Evolutionary conservation across 2,329 filamentous ascomycete genomes (phyloP).

Genomic region (Trichoderma sp.): DNA sequence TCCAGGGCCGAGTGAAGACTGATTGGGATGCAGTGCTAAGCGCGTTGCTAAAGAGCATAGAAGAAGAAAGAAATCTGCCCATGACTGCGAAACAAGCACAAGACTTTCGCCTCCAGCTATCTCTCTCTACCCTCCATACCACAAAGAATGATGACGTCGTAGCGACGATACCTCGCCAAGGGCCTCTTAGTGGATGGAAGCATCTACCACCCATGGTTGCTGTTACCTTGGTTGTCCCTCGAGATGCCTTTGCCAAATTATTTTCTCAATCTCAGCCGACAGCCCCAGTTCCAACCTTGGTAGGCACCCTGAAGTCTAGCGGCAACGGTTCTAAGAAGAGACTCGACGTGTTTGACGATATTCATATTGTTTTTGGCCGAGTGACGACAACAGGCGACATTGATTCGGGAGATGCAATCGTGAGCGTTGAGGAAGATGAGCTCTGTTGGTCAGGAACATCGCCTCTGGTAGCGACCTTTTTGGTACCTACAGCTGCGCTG

Average conservation of each 20-base stretch:
- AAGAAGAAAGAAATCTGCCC: slow-evolving; percentile 30
- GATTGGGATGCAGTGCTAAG: slow-evolving; percentile 35
- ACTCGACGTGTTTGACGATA: slow-evolving; percentile 38
- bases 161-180: slow-evolving; percentile 22
- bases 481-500: slow-evolving; percentile 36
- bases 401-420: slow-evolving; percentile 31
- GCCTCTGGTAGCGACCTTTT: slow-evolving; percentile 42
- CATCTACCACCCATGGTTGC: slow-evolving; percentile 36
- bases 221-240: slow-evolving; percentile 38
- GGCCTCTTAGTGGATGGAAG: slow-evolving; percentile 38
- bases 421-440: slow-evolving; percentile 35
- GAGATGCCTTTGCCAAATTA: slow-evolving; percentile 28
- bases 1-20: slow-evolving; percentile 35
- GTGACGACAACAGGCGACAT: slow-evolving; percentile 26
- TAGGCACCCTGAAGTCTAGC: slow-evolving; percentile 31
- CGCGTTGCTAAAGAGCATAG: slow-evolving; percentile 31
- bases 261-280: slow-evolving; percentile 23
- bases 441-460: slow-evolving; percentile 38
- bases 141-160: slow-evolving; percentile 20
- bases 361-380: slow-evolving; percentile 43
- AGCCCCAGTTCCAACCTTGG: slow-evolving; percentile 29
- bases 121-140: slow-evolving; percentile 30
- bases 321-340: slow-evolving; percentile 27
- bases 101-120: slow-evolving; percentile 37
- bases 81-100: slow-evolving; percentile 34